Base-by-base conservation (phyloP, 192 early-diverging fungal genomes). In the Entomortierella beljakovae region DNA sequence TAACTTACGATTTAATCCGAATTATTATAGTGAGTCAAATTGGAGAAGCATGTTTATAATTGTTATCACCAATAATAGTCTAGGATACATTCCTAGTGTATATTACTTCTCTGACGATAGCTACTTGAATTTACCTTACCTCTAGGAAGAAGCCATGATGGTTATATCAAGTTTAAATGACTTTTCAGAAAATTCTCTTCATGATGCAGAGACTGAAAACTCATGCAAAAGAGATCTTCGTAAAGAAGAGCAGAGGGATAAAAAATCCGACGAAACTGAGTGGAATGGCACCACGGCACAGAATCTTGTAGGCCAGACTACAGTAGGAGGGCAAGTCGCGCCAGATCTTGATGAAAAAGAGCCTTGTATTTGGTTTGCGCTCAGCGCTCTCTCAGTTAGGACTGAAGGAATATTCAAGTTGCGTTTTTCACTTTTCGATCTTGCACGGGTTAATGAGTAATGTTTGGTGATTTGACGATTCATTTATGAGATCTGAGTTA, bases 401-500 rank as follows among this genome's bases (percentile, higher is more conserved):
- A 91, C 89, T 1, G 91, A 93, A 80, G 91, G 91, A 2, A 72
- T 61, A 23, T 93, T 93, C 61, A 80, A 83, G 38, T 75, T 93
- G 29, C 82, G 87, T 55, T 90, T 91, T 62, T 85, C 86, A 35
- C 88, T 93, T 33, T 81, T 87, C n/a, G 82, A 91, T 55, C 81
- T 93, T 18, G 87, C 86, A 59, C 84, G 85, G 58, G 84, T 87
- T 23, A 59, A 72, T 32, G 51, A 35, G 70, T 72, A 72, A 11
- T 46, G 15, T 13, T 8, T 3, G 15, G 15, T 5, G 2, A 20
- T 20, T 46, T 4, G 43, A 11, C 15, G 15, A 15, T 10, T 10
- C 3, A 20, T 46, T 20, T 46, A 10, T 11, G 15, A 9, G 25
- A 26, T 55, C 49, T 6, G 31, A 25, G 26, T 3, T 31, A 28